Evolutionary conservation across 495 filamentous ascomycete genomes (phyloP).

Genomic region (Hypoxylon lienhwacheense): DNA sequence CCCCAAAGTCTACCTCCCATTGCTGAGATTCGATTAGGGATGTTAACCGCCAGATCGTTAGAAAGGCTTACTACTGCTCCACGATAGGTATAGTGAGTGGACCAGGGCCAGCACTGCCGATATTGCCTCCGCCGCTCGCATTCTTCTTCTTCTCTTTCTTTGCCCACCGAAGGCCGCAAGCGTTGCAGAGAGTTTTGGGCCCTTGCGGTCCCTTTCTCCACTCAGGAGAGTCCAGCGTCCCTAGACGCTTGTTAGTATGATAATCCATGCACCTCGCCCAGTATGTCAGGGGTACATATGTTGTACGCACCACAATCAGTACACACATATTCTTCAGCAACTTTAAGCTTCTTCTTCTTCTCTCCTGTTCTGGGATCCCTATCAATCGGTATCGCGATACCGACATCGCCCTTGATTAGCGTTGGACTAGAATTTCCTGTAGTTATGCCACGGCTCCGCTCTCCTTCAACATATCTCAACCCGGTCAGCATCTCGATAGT

Average conservation of each 20-base stretch:
- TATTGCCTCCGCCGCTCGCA: conserved; percentile 21
- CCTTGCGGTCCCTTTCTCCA: conserved; percentile 95
- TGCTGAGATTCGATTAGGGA: conserved; percentile 14
- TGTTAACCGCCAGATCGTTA: conserved; percentile 1
- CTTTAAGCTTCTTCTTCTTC: conserved; percentile 85
- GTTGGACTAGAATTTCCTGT: conserved; percentile 79
- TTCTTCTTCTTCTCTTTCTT: conserved; percentile 74
- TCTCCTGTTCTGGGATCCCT: conserved; percentile 69
- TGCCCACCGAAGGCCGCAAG: conserved; percentile 86
- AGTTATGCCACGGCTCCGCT: conserved; percentile 84
- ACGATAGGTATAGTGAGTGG: conserved; percentile 15
- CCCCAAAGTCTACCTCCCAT: conserved; percentile 18
- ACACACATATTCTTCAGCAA: conserved; percentile 92
- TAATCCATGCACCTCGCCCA: neutral
- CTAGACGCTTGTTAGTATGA: conserved; percentile 34
- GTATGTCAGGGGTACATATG: too few species aligned
- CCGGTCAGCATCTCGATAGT: conserved; percentile 95
- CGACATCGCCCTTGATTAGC: conserved; percentile 81
- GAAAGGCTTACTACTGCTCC: conserved; percentile 17
- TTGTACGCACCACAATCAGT: conserved; percentile 76
- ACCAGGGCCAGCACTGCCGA: conserved; percentile 4
- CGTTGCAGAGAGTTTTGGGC: conserved; percentile 96
- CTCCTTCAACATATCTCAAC: conserved; percentile 82
- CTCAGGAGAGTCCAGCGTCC: conserved; percentile 87
- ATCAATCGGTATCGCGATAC: conserved; percentile 79